Conservation (phyloP, 2,329 filamentous ascomycete species). For the Fusarium drepaniforme region DNA sequence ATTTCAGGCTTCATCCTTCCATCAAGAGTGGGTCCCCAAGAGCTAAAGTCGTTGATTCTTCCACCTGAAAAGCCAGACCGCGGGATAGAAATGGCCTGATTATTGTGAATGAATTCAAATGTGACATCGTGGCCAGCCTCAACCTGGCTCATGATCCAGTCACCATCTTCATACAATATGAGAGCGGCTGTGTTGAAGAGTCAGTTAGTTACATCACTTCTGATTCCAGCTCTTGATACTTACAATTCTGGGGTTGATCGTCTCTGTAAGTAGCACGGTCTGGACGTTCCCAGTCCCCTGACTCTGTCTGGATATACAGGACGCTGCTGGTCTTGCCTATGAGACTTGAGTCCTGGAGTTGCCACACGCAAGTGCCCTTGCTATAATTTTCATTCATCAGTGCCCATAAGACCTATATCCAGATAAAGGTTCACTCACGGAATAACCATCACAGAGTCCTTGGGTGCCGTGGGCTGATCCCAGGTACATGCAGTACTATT, state of each 20-base stretch:
- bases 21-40: constrained; percentile 18
- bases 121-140: constrained; percentile 9
- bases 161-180: constrained; percentile 11
- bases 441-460: neutral
- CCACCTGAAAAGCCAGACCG: neutral
- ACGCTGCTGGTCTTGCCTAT: neutral
- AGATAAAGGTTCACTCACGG: neutral
- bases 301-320: neutral
- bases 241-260: neutral
- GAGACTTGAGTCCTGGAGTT: neutral
- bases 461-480: neutral
- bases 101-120: constrained; percentile 2
- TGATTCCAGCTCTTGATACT: neutral
- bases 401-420: neutral
- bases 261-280: neutral
- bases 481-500: neutral
- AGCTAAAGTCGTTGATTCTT: constrained; percentile 15
- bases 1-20: constrained; percentile 20
- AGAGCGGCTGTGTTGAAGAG: neutral
- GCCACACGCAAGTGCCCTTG: neutral
- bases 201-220: neutral
- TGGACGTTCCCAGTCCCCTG: neutral
- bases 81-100: neutral
- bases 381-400: neutral
- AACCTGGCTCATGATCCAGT: constrained; percentile 11